A percentile compares a stretch with the other conserved stretches of the same genome.
Conservation (phyloP, 176 grass and related monocot genomes). For the Bolboschoenus planiculmis region DNA sequence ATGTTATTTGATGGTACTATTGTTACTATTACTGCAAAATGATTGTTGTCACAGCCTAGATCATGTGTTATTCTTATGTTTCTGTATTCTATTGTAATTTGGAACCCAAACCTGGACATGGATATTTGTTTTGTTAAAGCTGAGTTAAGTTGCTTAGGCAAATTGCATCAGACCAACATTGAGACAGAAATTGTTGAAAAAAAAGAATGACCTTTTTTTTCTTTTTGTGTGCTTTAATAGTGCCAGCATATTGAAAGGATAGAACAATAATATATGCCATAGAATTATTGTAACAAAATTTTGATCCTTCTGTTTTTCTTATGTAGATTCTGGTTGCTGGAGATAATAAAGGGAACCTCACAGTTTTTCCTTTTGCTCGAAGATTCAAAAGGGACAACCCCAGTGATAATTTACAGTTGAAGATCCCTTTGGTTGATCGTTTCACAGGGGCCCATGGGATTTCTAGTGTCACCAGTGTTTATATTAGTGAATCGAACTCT, state of each 20-base stretch:
- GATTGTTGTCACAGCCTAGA: neutral
- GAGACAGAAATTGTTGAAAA: neutral
- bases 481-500: slow-evolving; percentile 35
- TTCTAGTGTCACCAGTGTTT: slow-evolving; percentile 80
- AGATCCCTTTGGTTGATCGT: slow-evolving; percentile 39
- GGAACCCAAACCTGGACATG: neutral
- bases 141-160: slow-evolving; percentile 6
- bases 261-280: neutral
- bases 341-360: slow-evolving; percentile 91
- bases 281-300: neutral
- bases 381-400: slow-evolving; percentile 9
- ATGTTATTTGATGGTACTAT: neutral
- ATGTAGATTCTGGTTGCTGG: slow-evolving; percentile 77
- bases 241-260: neutral
- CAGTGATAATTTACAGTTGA: slow-evolving; percentile 24
- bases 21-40: neutral
- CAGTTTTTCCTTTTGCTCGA: slow-evolving; percentile 55
- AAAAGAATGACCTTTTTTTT: neutral
- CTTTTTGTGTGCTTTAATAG: neutral
- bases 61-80: neutral
- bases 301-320: slow-evolving; percentile 1
- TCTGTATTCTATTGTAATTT: neutral
- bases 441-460: slow-evolving; percentile 98
- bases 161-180: neutral
- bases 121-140: neutral